Base-by-base conservation (phyloP, 2,329 filamentous ascomycete genomes). In the Fusarium sp. region DNA sequence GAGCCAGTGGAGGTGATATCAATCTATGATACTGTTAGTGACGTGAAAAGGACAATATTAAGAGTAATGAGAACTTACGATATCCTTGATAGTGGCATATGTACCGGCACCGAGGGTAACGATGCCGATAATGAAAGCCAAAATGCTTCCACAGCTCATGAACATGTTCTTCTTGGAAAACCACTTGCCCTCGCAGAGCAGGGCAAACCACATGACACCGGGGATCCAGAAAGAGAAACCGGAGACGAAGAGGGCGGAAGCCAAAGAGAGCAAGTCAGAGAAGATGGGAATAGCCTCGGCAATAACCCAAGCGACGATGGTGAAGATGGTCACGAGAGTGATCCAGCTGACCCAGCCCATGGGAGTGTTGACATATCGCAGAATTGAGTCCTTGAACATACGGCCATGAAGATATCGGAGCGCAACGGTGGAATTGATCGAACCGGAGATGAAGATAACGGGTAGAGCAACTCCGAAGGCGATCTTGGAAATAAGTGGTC, bases 381-480 rank as follows among this genome's bases (percentile, higher is more conserved):
- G 20, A 15, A 68, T 62, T 1, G 66, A 68, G 30, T 68, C 56
- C 49, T 64, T 69, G 40, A 70, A 69, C 62, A 70, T 67, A 48
- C 67, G 57, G 14, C 67, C 67, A 45, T 69, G 67, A 19, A 69
- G 46, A 46, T 70, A 69, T 54, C 67, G 62, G 10, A 67, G 62
- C 4, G 67, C 67, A 35, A 69, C 67, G 1, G 67, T 70, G 0
- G 67, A 70, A 26, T 70, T 70, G 44, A 69, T 69, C 8, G 67
- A 69, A 28, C 67, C 67, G 3, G 67, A 69, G 22, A 69, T 69
- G 20, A 79, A 28, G 79, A 84, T 65, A 70, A 81, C 73, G 6
- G 90, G 90, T 3, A 90, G 79, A 0, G 89, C 90, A 62, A 93
- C 79, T 32, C 89, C 90, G 71, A 90, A 93, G 2, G 89, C 89